Percentiles rank a stretch among this genome's conserved stretches.
These are phyloP conservation scores for Lactarius hengduanensis DNA, from an alignment of 768 basidiomycete genomes.

Conservation along the genomic window DNA sequence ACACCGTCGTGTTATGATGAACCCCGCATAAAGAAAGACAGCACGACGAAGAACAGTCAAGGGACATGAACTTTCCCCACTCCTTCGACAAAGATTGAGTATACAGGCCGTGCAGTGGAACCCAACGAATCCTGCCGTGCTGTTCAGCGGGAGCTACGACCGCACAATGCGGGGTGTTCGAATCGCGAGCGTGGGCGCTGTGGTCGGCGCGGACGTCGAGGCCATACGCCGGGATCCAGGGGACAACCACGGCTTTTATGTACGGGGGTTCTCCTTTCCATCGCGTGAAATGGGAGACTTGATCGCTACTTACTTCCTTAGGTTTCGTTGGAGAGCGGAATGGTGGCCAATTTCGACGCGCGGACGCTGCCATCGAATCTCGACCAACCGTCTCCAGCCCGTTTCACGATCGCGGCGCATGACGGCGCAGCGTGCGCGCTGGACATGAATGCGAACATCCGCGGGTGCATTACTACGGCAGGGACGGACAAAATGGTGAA, in stretches of 20 bases:
- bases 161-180: constrained; percentile 88
- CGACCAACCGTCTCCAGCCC: constrained; percentile 59
- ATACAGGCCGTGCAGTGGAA: constrained; percentile 91
- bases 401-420: constrained; percentile 91
- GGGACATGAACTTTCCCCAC: too few species aligned
- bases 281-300: not conserved
- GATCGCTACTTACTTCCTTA: constrained; percentile 33
- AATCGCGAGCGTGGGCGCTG: constrained; percentile 84
- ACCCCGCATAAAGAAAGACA: constrained; percentile 61
- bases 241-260: constrained; percentile 85
- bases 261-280: constrained; percentile 39
- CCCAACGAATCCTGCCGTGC: too few species aligned
- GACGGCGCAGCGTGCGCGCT: constrained; percentile 86
- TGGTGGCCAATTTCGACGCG: constrained; percentile 90
- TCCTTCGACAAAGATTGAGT: constrained; percentile 14
- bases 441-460: constrained; percentile 87
- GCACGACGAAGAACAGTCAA: too few species aligned
- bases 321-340: constrained; percentile 94
- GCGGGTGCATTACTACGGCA: constrained; percentile 92
- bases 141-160: constrained; percentile 93
- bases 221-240: constrained; percentile 95
- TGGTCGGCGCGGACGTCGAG: constrained; percentile 91
- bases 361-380: constrained; percentile 74
- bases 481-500: constrained; percentile 96
- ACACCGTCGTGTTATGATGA: too few species aligned